Percentiles rank a stretch among this genome's conserved stretches.
phyloP scores from a whole-genome alignment of 768 basidiomycete genomes.

The Pleurotus sapidus region DNA sequence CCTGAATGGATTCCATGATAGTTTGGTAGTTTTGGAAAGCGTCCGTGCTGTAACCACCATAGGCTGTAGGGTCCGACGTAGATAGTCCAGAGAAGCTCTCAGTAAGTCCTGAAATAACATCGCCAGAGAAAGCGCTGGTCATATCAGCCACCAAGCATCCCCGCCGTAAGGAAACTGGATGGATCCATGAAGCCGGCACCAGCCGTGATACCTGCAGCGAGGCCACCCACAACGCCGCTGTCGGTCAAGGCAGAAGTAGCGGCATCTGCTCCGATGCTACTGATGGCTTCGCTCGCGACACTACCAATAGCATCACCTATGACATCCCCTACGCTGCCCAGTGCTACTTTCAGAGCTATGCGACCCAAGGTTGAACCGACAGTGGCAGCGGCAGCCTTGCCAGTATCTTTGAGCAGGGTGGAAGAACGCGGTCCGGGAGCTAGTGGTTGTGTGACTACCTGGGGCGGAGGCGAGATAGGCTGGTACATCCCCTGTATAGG shows the following conservation, averaged over 20 bases:
- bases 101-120: not conserved
- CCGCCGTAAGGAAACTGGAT: not conserved
- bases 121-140: not conserved
- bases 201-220: not conserved
- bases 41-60: not conserved
- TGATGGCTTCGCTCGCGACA: constrained; percentile 1
- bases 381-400: not conserved
- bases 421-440: not conserved
- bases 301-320: not conserved
- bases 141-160: not conserved
- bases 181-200: not conserved
- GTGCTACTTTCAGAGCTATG: not conserved
- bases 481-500: not conserved
- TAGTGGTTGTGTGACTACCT: not conserved
- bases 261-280: not conserved
- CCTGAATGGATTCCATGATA: no score
- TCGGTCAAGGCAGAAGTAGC: not conserved
- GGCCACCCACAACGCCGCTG: not conserved
- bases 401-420: not conserved
- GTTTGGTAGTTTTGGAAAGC: not conserved
- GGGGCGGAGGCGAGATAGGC: not conserved
- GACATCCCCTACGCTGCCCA: constrained; percentile 1
- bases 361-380: not conserved
- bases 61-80: not conserved
- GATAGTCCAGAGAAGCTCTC: not conserved